Percentiles rank a stretch among this genome's conserved stretches.
Conservation (phyloP, 192 early-diverging fungal genomes). For the Rhizophlyctis rosea region DNA sequence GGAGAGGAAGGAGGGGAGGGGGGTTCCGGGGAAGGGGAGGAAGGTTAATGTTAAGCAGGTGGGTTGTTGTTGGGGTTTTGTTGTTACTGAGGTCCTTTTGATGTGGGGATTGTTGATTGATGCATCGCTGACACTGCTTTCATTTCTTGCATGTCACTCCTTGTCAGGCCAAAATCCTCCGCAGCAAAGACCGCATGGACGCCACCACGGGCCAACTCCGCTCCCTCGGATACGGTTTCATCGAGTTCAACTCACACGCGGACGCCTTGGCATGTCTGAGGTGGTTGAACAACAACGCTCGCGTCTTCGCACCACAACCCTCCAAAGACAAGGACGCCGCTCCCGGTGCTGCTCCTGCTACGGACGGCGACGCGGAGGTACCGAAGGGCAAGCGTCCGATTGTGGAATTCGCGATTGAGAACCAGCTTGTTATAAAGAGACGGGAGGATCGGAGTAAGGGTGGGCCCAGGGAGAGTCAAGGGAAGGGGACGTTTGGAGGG, state of each 20-base stretch:
- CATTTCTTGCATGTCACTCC: too few relatives aligned
- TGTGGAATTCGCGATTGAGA: constrained; percentile 92
- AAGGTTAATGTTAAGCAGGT: constrained; percentile 56
- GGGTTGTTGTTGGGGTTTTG: constrained; percentile 5
- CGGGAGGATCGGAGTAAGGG: constrained; percentile 46
- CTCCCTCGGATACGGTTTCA: constrained; percentile 88
- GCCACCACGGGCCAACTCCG: constrained; percentile 59
- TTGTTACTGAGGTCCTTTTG: neutral
- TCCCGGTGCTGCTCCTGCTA: neutral
- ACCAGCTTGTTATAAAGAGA: constrained; percentile 72
- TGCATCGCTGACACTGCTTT: too few relatives aligned
- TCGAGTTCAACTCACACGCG: constrained; percentile 83
- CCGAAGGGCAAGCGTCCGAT: constrained; percentile 58
- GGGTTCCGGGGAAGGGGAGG: constrained; percentile 29
- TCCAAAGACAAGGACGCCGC: constrained; percentile 7
- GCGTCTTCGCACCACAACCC: constrained; percentile 26
- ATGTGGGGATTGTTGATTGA: constrained; percentile 53
- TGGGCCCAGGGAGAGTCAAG: neutral
- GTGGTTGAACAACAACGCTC: constrained; percentile 78
- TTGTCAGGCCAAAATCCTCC: constrained; percentile 82
- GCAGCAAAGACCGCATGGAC: constrained; percentile 77
- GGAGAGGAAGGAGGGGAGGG: constrained; percentile 60
- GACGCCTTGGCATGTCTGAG: constrained; percentile 91
- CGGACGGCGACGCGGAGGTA: constrained; percentile 1
- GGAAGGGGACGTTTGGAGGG: too few relatives aligned